Conservation (phyloP, 1,139 yeast genomes). For the Protomyces lactucae-debilis region DNA sequence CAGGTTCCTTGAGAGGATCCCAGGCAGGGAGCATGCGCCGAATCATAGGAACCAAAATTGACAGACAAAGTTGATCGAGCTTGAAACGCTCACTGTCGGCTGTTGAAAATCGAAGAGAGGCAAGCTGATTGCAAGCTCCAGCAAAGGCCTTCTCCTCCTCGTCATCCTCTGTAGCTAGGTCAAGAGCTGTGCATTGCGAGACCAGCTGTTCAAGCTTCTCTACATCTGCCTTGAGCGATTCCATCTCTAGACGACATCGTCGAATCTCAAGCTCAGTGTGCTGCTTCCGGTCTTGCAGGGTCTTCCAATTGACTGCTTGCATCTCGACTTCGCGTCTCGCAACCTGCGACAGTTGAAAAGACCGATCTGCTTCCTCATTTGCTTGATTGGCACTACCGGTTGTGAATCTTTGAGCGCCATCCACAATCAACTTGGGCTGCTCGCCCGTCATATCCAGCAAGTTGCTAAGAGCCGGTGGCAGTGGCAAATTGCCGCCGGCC, state of each 20-base stretch:
- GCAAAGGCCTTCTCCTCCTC: not conserved
- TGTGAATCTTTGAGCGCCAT: constrained; percentile 9
- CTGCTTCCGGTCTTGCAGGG: constrained; percentile 34
- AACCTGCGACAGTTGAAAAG: constrained; percentile 33
- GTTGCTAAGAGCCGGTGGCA: constrained; percentile 41
- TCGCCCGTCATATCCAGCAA: constrained; percentile 38
- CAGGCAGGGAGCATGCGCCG: constrained; percentile 38
- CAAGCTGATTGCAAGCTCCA: not conserved
- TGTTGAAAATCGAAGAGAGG: not conserved
- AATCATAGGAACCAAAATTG: constrained; percentile 38
- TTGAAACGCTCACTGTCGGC: not conserved
- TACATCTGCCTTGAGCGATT: constrained; percentile 12
- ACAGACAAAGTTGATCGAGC: constrained; percentile 37
- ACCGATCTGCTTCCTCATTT: constrained; percentile 20
- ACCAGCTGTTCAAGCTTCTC: not conserved
- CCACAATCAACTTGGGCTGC: constrained; percentile 27
- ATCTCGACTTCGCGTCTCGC: constrained; percentile 37
- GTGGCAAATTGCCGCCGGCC: constrained; percentile 41
- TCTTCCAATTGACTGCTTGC: constrained; percentile 36
- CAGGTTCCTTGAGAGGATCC: constrained; percentile 42
- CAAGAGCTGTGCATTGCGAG: not conserved
- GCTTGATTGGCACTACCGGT: constrained; percentile 25
- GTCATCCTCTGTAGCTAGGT: not conserved
- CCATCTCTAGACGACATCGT: constrained; percentile 33
- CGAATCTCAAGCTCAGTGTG: constrained; percentile 34